These are phyloP conservation scores for Triticum turgidum DNA, from an alignment of 176 grass and related monocot genomes.

Conservation along the genomic window DNA sequence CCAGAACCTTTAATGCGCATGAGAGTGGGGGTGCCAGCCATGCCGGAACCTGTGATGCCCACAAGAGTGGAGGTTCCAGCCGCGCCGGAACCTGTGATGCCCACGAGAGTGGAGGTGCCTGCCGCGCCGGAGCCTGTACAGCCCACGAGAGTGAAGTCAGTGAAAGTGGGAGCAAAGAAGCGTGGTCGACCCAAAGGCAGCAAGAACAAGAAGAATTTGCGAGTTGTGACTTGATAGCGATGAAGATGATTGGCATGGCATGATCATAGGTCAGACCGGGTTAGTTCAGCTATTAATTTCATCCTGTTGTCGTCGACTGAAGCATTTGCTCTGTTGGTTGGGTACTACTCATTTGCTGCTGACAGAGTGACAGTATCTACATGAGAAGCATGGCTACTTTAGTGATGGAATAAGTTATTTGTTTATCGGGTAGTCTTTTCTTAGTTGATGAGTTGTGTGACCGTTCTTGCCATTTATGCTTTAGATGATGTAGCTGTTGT, in stretches of 20 bases:
- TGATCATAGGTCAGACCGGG: constrained; percentile 1
- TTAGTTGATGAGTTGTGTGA: neutral
- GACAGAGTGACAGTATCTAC: neutral
- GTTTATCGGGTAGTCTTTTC: constrained; percentile 11
- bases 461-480: constrained; percentile 24
- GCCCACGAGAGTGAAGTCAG: constrained; percentile 8
- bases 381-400: constrained; percentile 9
- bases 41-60: constrained; percentile 4
- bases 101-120: constrained; percentile 16
- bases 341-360: constrained; percentile 7
- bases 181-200: constrained; percentile 58
- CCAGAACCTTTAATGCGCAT: constrained; percentile 4
- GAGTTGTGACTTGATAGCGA: constrained; percentile 25
- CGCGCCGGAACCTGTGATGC: neutral
- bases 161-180: constrained; percentile 51
- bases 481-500: constrained; percentile 35
- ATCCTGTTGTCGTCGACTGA: constrained; percentile 4
- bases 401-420: constrained; percentile 3
- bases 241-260: constrained; percentile 1
- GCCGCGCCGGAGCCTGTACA: neutral
- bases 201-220: constrained; percentile 49
- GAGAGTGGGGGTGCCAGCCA: constrained; percentile 26
- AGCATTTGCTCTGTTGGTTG: constrained; percentile 10
- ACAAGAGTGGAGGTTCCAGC: constrained; percentile 17
- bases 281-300: neutral